These are phyloP conservation scores for Exophiala phaeomuriformis DNA, from an alignment of 2,329 filamentous ascomycete species.

Conservation along the genomic window DNA sequence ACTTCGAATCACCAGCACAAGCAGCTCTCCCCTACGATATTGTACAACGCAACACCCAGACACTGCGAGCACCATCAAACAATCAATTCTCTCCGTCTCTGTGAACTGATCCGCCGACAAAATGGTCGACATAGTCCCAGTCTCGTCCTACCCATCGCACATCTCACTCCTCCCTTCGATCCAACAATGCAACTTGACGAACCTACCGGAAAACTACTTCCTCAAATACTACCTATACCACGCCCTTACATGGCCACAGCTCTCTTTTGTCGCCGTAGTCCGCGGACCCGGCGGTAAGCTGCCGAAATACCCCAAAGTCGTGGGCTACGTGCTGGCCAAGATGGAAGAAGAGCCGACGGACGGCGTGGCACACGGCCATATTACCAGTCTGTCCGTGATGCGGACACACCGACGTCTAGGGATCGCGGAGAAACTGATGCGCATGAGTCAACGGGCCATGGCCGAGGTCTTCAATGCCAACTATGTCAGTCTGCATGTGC, in stretches of 20 bases:
- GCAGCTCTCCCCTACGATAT: neutral
- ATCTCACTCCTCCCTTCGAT: constrained; percentile 81
- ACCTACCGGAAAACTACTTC: constrained; percentile 99
- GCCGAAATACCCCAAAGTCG: constrained; percentile 91
- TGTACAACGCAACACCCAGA: neutral
- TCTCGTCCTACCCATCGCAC: constrained; percentile 48
- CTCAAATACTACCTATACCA: constrained; percentile 99
- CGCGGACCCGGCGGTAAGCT: constrained; percentile 63
- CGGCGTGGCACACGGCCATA: constrained; percentile 88
- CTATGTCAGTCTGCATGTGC: constrained; percentile 94
- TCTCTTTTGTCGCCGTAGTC: constrained; percentile 94
- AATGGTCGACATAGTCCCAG: constrained; percentile 45
- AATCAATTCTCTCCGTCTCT: neutral
- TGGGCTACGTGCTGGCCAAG: constrained; percentile 98
- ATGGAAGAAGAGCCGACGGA: constrained; percentile 98
- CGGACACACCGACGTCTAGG: constrained; percentile 84
- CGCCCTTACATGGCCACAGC: constrained; percentile 93
- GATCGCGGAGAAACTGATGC: constrained; percentile 95
- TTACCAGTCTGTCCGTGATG: constrained; percentile 93
- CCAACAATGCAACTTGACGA: constrained; percentile 97
- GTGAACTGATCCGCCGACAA: constrained; percentile 19
- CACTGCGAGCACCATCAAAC: too few relatives aligned
- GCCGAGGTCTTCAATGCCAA: constrained; percentile 84
- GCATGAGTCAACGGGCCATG: constrained; percentile 94
- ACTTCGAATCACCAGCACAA: neutral